These are phyloP conservation scores for Singerocomus inundabilis DNA, from an alignment of 1,284 basidiomycete species.

Conservation along the genomic window DNA sequence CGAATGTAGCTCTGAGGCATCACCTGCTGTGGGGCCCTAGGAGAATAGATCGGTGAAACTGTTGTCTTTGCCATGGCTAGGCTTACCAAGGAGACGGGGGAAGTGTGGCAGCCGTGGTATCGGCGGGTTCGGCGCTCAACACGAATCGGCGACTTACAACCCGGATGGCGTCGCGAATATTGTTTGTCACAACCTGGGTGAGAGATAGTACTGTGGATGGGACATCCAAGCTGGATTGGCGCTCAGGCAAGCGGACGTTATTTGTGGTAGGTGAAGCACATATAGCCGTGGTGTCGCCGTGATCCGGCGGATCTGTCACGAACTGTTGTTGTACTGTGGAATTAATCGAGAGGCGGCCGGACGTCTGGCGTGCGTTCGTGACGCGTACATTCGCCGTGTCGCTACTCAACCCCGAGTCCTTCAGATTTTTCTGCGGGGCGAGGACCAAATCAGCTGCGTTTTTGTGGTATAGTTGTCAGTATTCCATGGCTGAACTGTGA, in stretches of 20 bases:
- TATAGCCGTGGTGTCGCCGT: background rate
- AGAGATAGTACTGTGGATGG: background rate
- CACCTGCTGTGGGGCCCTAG: conserved; percentile 1
- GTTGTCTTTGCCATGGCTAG: background rate
- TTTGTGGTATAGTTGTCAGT: background rate
- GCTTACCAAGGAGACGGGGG: background rate
- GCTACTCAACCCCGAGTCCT: background rate
- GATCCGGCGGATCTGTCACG: too few relatives aligned
- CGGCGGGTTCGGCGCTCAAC: background rate
- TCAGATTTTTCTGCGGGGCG: background rate
- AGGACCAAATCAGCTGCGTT: background rate
- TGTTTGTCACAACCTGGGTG: background rate
- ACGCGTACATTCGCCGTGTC: background rate
- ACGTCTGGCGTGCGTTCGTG: background rate
- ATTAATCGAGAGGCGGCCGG: background rate
- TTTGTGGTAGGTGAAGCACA: background rate
- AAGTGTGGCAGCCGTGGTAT: background rate
- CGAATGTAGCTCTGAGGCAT: conserved; percentile 9
- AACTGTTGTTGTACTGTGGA: background rate
- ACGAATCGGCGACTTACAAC: background rate
- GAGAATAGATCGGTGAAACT: background rate
- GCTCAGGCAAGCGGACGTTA: background rate
- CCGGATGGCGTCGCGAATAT: background rate
- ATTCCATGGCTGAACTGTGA: background rate
- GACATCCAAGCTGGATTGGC: background rate